Evolutionary conservation across 2,329 filamentous ascomycete genomes (phyloP), one percentile per base, ranked within the genome.

Genomic region (Paecilomyces dactylethromorphus): DNA sequence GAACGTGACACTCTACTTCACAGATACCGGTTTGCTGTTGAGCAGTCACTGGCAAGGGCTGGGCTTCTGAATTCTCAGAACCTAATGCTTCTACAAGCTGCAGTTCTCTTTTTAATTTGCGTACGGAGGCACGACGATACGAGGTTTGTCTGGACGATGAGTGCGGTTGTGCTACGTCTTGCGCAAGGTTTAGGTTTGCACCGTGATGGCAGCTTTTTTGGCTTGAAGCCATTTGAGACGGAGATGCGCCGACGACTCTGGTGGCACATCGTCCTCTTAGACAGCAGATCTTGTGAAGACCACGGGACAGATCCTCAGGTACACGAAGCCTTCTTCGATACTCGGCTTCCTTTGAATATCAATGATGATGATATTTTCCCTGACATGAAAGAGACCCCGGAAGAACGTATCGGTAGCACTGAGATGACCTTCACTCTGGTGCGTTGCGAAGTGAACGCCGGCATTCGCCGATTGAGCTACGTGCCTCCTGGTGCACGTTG

Each of bases 41-140:
- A 88, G 65, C 86, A 88, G 66, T 84, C 84, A 1, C 74, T 89
- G 52, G 82, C 86, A 3, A 79, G 83, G 55, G 85, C 86, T 7
- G 83, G 85, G 61, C 81, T 89, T 55, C 68, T 89, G 1, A 84
- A 81, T 58, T 86, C 83, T 7, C 82, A 86, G 59, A 86, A 86
- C 66, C 74, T 85, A 21, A 75, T 85, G 39, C 80, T 87, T 10
- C 72, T 89, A 15, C 86, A 88, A 69, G 83, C 86, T 0, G 81
- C 86, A 39, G 76, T 85, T 10, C 73, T 87, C 35, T 88, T 87
- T 66, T 70, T 89, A 24, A 82, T 86, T 51, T 69, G 73, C 78
- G 62, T 77, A 11, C 74, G 74, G 54, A 69, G 70, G 60, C 69
- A 77, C 63, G 71, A 77, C 63, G 68, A 76, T 54, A 70, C 74